Conservation (phyloP, 2,329 filamentous ascomycete genomes). For the Cladosporium halotolerans region DNA sequence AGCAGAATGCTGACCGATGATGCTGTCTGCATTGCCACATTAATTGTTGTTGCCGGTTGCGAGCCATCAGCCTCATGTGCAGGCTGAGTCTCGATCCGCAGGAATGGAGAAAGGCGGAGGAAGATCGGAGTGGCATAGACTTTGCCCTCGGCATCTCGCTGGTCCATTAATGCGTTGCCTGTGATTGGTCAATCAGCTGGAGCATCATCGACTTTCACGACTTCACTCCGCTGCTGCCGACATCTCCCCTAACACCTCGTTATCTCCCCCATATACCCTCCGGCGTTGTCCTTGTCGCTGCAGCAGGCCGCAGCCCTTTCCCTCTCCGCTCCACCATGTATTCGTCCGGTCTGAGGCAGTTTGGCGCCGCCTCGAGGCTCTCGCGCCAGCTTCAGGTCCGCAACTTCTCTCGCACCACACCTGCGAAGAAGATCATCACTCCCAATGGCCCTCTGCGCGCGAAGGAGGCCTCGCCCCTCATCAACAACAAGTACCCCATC, state of each 20-base stretch:
- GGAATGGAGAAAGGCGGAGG: not conserved
- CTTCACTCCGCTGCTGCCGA: constrained; percentile 4
- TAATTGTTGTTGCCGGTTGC: no score
- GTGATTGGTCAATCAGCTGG: not conserved
- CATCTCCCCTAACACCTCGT: not conserved
- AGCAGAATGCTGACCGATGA: no score
- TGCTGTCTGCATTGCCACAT: no score
- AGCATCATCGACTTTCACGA: constrained; percentile 10
- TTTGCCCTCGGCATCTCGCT: not conserved
- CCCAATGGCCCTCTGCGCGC: constrained; percentile 74
- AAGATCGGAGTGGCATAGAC: not conserved
- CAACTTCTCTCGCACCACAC: constrained; percentile 79
- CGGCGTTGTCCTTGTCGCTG: not conserved
- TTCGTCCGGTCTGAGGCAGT: constrained; percentile 31
- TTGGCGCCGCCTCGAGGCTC: constrained; percentile 25
- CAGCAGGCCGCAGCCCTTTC: not conserved
- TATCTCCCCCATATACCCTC: not conserved
- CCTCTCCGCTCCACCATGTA: constrained; percentile 24
- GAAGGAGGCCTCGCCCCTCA: constrained; percentile 83
- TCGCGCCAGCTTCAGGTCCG: constrained; percentile 39
- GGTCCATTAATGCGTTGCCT: not conserved
- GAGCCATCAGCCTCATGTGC: no score
- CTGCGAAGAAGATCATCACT: constrained; percentile 77
- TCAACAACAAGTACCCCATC: constrained; percentile 87
- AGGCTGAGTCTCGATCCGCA: not conserved